Percentiles rank a stretch among this genome's conserved stretches.
Conservation (phyloP, 2,329 filamentous ascomycete genomes). For the Amesomyces nigricolor region DNA sequence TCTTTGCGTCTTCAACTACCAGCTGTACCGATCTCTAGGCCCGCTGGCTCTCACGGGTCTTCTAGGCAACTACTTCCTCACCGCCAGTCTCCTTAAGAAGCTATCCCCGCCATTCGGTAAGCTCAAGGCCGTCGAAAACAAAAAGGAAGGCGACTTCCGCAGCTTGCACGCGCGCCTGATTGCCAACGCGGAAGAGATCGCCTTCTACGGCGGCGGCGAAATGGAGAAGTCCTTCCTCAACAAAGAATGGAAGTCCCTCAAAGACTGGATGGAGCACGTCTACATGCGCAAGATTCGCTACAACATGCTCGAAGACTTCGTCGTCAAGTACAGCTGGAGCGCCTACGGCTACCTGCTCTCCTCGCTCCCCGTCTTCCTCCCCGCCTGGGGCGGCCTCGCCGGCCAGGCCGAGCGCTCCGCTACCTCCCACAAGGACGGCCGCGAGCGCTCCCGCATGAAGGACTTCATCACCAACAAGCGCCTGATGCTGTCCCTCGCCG, state of each 20-base stretch:
- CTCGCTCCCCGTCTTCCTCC: conserved; percentile 87
- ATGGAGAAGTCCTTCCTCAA: conserved; percentile 93
- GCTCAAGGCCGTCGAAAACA: conserved; percentile 89
- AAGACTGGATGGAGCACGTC: conserved; percentile 96
- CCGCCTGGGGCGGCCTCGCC: conserved; percentile 83
- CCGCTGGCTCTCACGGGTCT: conserved; percentile 82
- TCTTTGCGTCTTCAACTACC: conserved; percentile 95
- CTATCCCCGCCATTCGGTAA: conserved; percentile 95
- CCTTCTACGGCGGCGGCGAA: conserved; percentile 92
- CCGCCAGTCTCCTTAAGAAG: conserved; percentile 79
- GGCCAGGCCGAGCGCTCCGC: conserved; percentile 63
- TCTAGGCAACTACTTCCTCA: conserved; percentile 88
- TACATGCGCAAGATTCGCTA: conserved; percentile 97
- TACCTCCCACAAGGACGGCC: conserved; percentile 45
- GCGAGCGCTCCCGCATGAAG: conserved; percentile 86
- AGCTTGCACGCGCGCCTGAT: conserved; percentile 86
- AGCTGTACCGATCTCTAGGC: conserved; percentile 85
- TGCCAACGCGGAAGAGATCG: conserved; percentile 94
- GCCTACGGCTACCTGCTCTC: conserved; percentile 94
- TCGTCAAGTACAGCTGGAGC: conserved; percentile 97
- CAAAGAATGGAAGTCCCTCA: conserved; percentile 85
- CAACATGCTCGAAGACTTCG: conserved; percentile 97
- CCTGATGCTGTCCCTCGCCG: conserved; percentile 93
- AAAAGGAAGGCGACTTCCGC: conserved; percentile 91
- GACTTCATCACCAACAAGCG: conserved; percentile 99